These are phyloP conservation scores for Scutellaria barbata DNA, from an alignment of 257 asterid genomes.

Conservation along the genomic window DNA sequence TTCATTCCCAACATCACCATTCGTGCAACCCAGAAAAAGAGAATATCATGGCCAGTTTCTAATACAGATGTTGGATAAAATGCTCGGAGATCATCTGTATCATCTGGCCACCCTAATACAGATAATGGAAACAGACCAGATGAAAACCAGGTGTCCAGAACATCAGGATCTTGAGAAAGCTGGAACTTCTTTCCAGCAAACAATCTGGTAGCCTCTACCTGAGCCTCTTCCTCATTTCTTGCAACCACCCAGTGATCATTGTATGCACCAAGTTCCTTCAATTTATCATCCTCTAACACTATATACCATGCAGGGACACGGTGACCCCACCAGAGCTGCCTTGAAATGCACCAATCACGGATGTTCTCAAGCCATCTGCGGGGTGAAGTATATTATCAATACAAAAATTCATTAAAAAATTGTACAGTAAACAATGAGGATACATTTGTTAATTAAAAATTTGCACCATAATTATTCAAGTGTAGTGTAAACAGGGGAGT, in stretches of 20 bases:
- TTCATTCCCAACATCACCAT: slow-evolving; percentile 98
- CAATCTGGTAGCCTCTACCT: slow-evolving; percentile 56
- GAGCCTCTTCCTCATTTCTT: slow-evolving; percentile 73
- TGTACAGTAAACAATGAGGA: slow-evolving; percentile 17
- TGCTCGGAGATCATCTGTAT: slow-evolving; percentile 72
- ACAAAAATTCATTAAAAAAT: slow-evolving; percentile 5
- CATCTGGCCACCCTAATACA: slow-evolving; percentile 95
- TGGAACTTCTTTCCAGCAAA: slow-evolving; percentile 69
- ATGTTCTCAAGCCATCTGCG: slow-evolving; percentile 98
- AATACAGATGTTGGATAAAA: slow-evolving; percentile 93
- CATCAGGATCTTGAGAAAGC: slow-evolving; percentile 86
- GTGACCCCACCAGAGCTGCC: slow-evolving; percentile 99
- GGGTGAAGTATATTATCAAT: slow-evolving; percentile 28
- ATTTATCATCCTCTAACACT: slow-evolving; percentile 66
- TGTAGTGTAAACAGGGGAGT: slow-evolving; percentile 19
- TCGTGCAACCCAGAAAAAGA: slow-evolving; percentile 97
- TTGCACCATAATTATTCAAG: slow-evolving; percentile 8
- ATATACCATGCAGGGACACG: slow-evolving; percentile 96
- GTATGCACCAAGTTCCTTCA: slow-evolving; percentile 70
- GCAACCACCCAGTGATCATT: slow-evolving; percentile 86
- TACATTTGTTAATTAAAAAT: slow-evolving; percentile 4
- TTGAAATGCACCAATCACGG: slow-evolving; percentile 97
- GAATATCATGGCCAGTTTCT: slow-evolving; percentile 95
- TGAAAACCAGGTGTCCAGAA: slow-evolving; percentile 97
- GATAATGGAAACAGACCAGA: slow-evolving; percentile 89